Evolutionary conservation across 129 eudicot genomes (phyloP).

Genomic region (Heracleum sosnowskyi): DNA sequence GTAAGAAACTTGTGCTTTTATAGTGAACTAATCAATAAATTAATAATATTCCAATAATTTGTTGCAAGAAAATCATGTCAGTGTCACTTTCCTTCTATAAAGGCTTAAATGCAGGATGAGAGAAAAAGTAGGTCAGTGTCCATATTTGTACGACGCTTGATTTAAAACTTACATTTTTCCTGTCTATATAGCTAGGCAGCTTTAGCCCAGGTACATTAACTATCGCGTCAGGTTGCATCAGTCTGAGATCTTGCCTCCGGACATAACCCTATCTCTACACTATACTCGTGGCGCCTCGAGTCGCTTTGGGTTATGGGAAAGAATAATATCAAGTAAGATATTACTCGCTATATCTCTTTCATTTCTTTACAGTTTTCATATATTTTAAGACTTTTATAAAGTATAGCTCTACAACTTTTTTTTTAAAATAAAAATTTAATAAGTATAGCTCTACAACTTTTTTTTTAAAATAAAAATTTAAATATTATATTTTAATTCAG

Average conservation of each 20-base stretch:
- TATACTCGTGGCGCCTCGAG: too few relatives aligned
- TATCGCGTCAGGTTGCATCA: background rate
- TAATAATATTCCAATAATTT: slow-evolving; percentile 5
- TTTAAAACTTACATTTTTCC: background rate
- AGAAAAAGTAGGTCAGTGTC: background rate
- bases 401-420: too few relatives aligned
- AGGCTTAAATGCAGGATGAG: background rate
- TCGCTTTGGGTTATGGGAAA: background rate
- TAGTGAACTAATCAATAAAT: background rate
- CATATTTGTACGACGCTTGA: background rate
- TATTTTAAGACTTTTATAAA: too few relatives aligned
- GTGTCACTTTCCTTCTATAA: background rate
- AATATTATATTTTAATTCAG: too few relatives aligned
- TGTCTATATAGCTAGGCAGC: background rate
- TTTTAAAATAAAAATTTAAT: too few relatives aligned
- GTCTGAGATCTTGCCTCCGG: background rate
- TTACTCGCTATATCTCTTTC: too few relatives aligned
- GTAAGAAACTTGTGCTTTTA: background rate
- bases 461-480: too few relatives aligned
- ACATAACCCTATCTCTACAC: too few relatives aligned
- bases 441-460: too few relatives aligned
- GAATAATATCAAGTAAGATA: background rate
- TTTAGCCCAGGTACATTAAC: background rate
- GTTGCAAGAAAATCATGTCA: slow-evolving; percentile 2
- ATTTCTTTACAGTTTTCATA: too few relatives aligned